Conservation (phyloP, 2,329 filamentous ascomycete genomes). For the Arthrobotrys entomopaga region DNA sequence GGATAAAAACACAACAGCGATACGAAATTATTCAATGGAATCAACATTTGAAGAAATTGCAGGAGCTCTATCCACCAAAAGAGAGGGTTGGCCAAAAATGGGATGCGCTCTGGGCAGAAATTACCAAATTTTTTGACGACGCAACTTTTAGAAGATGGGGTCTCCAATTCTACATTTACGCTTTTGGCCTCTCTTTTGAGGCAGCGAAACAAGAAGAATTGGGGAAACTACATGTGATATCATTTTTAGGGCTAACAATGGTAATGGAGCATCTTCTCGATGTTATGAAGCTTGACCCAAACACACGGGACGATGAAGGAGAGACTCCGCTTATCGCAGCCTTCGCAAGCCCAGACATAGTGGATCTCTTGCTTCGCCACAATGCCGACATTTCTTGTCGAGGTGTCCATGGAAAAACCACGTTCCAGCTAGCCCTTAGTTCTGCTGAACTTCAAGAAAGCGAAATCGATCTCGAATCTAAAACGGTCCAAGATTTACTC, state of each 20-base stretch:
- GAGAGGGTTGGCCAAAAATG: conserved; percentile 45
- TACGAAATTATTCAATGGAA: conserved; percentile 41
- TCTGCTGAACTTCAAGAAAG: conserved; percentile 9
- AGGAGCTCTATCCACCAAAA: conserved; percentile 26
- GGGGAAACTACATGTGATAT: conserved; percentile 13
- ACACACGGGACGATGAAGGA: conserved; percentile 24
- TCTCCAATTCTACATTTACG: conserved; percentile 22
- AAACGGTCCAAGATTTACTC: conserved; percentile 12
- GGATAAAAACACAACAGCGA: conserved; percentile 11
- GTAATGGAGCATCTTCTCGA: conserved; percentile 33
- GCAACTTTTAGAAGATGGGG: conserved; percentile 38
- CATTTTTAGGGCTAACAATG: conserved; percentile 37
- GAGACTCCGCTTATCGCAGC: conserved; percentile 22
- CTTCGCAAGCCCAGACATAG: conserved; percentile 19
- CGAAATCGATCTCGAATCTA: conserved; percentile 45
- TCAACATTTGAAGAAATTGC: conserved; percentile 35
- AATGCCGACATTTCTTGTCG: conserved; percentile 24
- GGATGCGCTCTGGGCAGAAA: conserved; percentile 33
- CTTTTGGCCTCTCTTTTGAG: neutral
- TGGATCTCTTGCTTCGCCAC: conserved; percentile 34
- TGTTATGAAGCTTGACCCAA: conserved; percentile 22
- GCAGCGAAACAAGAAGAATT: neutral
- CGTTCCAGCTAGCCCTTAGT: conserved; percentile 22
- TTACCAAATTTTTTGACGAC: conserved; percentile 27
- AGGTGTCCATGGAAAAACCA: conserved; percentile 10